These are phyloP conservation scores for Penicillium crystallinum DNA, from an alignment of 495 filamentous ascomycete genomes.

Conservation along the genomic window DNA sequence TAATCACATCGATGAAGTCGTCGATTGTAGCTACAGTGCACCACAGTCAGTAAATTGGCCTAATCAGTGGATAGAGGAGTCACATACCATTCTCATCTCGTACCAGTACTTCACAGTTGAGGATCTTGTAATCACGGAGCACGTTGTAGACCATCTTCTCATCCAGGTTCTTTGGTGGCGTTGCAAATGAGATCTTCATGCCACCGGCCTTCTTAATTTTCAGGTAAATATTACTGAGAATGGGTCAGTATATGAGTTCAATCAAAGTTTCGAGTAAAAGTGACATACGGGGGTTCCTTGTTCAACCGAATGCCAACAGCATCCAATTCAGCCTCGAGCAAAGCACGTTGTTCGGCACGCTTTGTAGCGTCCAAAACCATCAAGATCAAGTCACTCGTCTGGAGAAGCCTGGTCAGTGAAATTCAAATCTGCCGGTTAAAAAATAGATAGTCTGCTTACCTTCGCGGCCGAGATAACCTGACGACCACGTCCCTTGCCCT, in stretches of 20 bases:
- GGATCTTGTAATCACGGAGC: slow-evolving; percentile 94
- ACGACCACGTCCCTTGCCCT: slow-evolving; percentile 92
- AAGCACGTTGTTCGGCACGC: slow-evolving; percentile 83
- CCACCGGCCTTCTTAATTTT: slow-evolving; percentile 95
- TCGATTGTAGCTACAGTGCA: slow-evolving; percentile 71
- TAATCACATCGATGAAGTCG: slow-evolving; percentile 98
- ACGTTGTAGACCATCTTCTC: slow-evolving; percentile 98
- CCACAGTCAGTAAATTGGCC: slow-evolving; percentile 2
- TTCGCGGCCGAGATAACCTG: slow-evolving; percentile 99
- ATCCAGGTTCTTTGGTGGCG: slow-evolving; percentile 82
- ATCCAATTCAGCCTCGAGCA: slow-evolving; percentile 90
- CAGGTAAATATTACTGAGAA: slow-evolving; percentile 87
- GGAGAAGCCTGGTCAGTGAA: background rate
- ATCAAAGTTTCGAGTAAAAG: background rate
- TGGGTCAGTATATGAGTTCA: slow-evolving; percentile 11
- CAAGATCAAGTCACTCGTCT: slow-evolving; percentile 94
- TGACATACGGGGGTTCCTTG: slow-evolving; percentile 75
- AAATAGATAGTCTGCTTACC: slow-evolving; percentile 24
- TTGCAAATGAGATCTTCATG: slow-evolving; percentile 96
- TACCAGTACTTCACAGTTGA: slow-evolving; percentile 95
- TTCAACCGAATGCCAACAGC: slow-evolving; percentile 95
- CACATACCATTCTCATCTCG: slow-evolving; percentile 78
- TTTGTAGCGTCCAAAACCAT: slow-evolving; percentile 99
- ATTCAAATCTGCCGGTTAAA: background rate
- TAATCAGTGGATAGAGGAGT: background rate